These are phyloP conservation scores for Tuber brumale DNA, from an alignment of 495 filamentous ascomycete species.

Conservation along the genomic window DNA sequence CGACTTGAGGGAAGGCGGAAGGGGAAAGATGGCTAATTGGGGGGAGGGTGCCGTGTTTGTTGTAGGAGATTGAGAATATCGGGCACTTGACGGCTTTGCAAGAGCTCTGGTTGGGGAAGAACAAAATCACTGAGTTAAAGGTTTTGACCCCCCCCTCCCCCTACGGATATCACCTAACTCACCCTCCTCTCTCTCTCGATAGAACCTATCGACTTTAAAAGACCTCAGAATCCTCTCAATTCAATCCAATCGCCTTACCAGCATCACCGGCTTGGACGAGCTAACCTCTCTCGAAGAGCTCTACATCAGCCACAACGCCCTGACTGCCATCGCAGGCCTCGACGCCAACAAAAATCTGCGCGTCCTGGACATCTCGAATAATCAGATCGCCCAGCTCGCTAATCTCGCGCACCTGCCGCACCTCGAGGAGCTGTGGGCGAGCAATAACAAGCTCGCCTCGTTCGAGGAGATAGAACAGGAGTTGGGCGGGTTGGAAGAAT, in stretches of 20 bases:
- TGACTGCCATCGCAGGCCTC: conserved; percentile 69
- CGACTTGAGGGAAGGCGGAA: conserved; percentile 14
- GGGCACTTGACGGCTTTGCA: conserved; percentile 67
- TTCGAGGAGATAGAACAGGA: conserved; percentile 80
- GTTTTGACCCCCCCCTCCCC: conserved; percentile 42
- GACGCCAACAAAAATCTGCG: conserved; percentile 63
- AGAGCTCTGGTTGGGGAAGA: conserved; percentile 94
- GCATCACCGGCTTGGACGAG: conserved; percentile 65
- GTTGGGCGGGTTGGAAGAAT: conserved; percentile 63
- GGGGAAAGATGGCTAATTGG: conserved; percentile 8
- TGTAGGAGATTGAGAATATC: conserved; percentile 78
- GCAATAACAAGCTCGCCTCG: conserved; percentile 70
- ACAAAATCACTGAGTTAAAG: conserved; percentile 85
- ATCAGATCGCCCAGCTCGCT: conserved; percentile 67
- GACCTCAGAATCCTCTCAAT: conserved; percentile 88
- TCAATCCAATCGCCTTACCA: conserved; percentile 89
- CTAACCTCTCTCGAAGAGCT: conserved; percentile 84
- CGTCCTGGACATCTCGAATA: conserved; percentile 84
- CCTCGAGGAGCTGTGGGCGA: conserved; percentile 91
- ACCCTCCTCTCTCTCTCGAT: background rate
- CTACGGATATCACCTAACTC: background rate
- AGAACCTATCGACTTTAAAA: conserved; percentile 61
- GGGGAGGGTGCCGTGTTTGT: background rate
- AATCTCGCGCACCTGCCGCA: conserved; percentile 58
- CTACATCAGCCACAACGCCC: conserved; percentile 95